A percentile compares a stretch with the other conserved stretches of the same genome.
phyloP scores from a whole-genome alignment of 352 stramenopile genomes.

The Globisporangium abappressorium region DNA sequence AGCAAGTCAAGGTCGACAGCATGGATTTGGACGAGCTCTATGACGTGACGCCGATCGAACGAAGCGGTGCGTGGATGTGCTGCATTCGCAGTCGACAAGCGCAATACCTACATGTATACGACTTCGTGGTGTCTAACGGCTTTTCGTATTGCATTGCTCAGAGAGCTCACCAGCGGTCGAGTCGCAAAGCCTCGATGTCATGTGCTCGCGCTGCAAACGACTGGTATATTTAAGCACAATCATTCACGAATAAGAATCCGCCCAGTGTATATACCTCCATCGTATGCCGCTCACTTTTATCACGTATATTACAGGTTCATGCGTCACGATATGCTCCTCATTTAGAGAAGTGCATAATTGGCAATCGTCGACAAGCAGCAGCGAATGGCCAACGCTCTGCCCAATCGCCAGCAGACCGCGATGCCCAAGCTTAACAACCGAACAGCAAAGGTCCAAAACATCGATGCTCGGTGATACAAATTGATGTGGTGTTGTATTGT shows the following conservation, averaged over 20 bases:
- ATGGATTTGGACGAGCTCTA: slow-evolving; percentile 73
- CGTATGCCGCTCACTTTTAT: neutral
- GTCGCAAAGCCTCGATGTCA: slow-evolving; percentile 56
- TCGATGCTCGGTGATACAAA: neutral
- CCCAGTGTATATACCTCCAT: neutral
- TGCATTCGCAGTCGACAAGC: neutral
- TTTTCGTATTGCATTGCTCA: slow-evolving; percentile 1
- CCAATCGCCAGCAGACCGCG: slow-evolving; percentile 1
- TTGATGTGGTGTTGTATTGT: slow-evolving; percentile 1
- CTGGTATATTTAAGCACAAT: slow-evolving; percentile 26
- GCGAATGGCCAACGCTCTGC: slow-evolving; percentile 9
- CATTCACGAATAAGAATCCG: neutral
- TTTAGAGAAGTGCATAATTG: slow-evolving; percentile 71
- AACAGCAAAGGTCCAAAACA: neutral
- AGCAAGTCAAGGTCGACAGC: slow-evolving; percentile 50
- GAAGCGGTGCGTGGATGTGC: slow-evolving; percentile 18
- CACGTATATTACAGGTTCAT: slow-evolving; percentile 36
- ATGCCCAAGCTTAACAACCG: neutral
- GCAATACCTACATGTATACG: neutral
- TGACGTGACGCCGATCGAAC: slow-evolving; percentile 58
- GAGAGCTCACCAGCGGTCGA: slow-evolving; percentile 30
- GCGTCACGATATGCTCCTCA: slow-evolving; percentile 69
- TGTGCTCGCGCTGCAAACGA: slow-evolving; percentile 59
- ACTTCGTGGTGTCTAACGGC: neutral
- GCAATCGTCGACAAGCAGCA: slow-evolving; percentile 38